These are phyloP conservation scores for Castanea sativa DNA, from an alignment of 306 rosid species.

Conservation along the genomic window DNA sequence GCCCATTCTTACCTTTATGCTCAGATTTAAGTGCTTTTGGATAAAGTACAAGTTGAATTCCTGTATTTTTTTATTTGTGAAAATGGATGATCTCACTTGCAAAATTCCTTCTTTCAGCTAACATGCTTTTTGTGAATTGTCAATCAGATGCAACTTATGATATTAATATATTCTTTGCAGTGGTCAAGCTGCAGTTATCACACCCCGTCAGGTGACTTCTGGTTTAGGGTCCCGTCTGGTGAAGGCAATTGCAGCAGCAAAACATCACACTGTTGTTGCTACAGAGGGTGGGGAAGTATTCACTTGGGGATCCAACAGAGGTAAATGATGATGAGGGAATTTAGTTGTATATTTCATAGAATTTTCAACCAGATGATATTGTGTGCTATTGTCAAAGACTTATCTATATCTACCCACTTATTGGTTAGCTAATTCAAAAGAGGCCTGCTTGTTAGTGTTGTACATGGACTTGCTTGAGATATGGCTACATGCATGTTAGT, in stretches of 20 bases:
- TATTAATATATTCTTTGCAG: constrained; percentile 53
- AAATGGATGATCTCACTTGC: not conserved
- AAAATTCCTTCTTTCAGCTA: not conserved
- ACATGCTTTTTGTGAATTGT: constrained; percentile 14
- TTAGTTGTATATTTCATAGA: not conserved
- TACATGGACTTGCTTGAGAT: too few relatives aligned
- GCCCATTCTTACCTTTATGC: not conserved
- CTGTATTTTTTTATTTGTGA: not conserved
- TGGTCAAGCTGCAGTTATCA: constrained; percentile 99
- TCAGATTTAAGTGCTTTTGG: not conserved
- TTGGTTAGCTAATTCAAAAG: too few relatives aligned
- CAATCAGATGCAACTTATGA: constrained; percentile 22
- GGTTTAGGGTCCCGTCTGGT: constrained; percentile 87
- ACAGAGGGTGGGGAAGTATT: constrained; percentile 94
- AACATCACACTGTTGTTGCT: constrained; percentile 92
- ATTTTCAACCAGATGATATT: not conserved
- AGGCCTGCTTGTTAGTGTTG: too few relatives aligned
- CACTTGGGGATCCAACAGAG: constrained; percentile 99
- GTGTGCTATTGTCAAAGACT: not conserved
- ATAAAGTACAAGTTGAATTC: not conserved
- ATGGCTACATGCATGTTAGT: too few relatives aligned
- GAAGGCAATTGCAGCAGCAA: constrained; percentile 90
- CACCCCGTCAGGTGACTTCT: constrained; percentile 87
- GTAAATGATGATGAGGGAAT: constrained; percentile 47
- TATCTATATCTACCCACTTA: not conserved